phyloP scores from a whole-genome alignment of 2,329 filamentous ascomycete species.

The Tolypocladium album region DNA sequence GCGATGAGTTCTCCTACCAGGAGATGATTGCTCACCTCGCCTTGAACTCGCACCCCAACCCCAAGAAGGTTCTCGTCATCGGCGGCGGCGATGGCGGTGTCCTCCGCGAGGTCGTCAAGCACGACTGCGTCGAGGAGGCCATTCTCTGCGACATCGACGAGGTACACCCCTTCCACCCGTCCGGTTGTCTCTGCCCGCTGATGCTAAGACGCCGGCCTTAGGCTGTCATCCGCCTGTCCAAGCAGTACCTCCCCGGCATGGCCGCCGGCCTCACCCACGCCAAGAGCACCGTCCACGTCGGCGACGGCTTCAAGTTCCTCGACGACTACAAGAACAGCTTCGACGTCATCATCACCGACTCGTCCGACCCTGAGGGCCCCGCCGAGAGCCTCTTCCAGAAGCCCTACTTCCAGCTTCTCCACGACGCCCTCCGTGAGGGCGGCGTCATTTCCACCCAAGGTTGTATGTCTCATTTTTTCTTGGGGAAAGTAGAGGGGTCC shows the following conservation, averaged over 20 bases:
- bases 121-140: constrained; percentile 92
- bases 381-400: constrained; percentile 97
- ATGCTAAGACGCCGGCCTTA: constrained; percentile 15
- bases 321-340: constrained; percentile 94
- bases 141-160: constrained; percentile 98
- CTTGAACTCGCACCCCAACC: constrained; percentile 97
- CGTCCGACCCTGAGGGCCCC: constrained; percentile 91
- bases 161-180: constrained; percentile 44
- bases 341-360: constrained; percentile 99
- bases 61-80: constrained; percentile 97
- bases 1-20: constrained; percentile 98
- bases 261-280: constrained; percentile 86
- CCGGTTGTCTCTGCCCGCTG: not conserved
- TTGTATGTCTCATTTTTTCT: constrained; percentile 78
- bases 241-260: constrained; percentile 96
- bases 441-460: constrained; percentile 99
- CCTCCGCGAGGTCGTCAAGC: constrained; percentile 97
- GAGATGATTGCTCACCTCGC: constrained; percentile 99
- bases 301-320: constrained; percentile 98
- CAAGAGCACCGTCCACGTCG: constrained; percentile 84
- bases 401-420: constrained; percentile 92
- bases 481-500: constrained; percentile 26
- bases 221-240: constrained; percentile 96
- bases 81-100: constrained; percentile 96
- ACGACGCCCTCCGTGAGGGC: constrained; percentile 81